Evolutionary conservation across 257 asterid genomes (phyloP).

Genomic region (Penstemon newberryi): DNA sequence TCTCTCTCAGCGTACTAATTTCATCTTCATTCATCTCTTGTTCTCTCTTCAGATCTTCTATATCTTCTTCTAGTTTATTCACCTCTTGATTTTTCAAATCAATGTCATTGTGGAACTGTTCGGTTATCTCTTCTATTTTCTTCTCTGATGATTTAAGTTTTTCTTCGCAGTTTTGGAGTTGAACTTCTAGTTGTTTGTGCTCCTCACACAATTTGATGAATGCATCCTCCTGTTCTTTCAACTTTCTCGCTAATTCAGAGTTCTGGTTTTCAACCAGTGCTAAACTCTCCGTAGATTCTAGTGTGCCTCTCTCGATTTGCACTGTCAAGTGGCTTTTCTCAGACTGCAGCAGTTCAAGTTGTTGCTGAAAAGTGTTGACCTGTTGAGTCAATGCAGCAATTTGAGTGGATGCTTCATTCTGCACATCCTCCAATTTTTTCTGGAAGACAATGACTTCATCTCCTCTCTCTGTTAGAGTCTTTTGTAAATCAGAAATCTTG

Average conservation of each 20-base stretch:
- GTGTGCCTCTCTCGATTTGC: conserved; percentile 47
- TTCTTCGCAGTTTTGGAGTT: conserved; percentile 45
- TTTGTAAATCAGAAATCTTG: conserved; percentile 47
- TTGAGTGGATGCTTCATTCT: conserved; percentile 46
- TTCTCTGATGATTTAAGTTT: conserved; percentile 50
- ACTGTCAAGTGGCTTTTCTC: conserved; percentile 54
- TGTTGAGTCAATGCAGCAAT: conserved; percentile 43
- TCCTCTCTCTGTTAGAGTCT: conserved; percentile 38
- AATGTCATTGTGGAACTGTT: conserved; percentile 42
- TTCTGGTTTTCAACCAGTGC: conserved; percentile 44
- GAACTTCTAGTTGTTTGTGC: conserved; percentile 46
- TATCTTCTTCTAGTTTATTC: conserved; percentile 49
- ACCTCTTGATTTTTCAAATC: conserved; percentile 48
- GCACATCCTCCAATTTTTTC: conserved; percentile 53
- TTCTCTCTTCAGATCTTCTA: conserved; percentile 72
- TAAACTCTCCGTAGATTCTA: conserved; percentile 46
- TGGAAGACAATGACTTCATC: conserved; percentile 39
- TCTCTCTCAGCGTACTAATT: conserved; percentile 54
- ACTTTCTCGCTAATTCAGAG: conserved; percentile 45
- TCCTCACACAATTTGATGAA: conserved; percentile 46
- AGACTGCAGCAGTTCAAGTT: conserved; percentile 47
- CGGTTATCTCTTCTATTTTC: conserved; percentile 55
- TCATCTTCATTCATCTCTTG: conserved; percentile 91
- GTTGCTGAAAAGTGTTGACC: conserved; percentile 39
- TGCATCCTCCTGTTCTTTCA: conserved; percentile 57